Conservation (phyloP, 164 flowering plant genomes). For the Sextonia rubra region DNA sequence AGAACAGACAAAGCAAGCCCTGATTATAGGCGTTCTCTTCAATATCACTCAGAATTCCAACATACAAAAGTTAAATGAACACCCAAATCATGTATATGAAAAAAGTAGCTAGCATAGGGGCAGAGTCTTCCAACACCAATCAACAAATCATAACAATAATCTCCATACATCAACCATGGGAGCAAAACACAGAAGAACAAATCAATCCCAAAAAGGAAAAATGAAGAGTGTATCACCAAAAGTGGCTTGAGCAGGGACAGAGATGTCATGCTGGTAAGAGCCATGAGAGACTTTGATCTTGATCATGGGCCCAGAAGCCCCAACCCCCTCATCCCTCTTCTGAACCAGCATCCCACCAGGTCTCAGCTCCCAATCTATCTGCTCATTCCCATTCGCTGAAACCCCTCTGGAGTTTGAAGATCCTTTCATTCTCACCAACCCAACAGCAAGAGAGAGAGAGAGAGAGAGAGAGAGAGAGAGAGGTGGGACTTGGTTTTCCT, state of each 20-base stretch:
- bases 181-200: background rate
- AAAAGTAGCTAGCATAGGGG: too few relatives aligned
- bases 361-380: conserved; percentile 40
- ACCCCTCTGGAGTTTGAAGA: conserved; percentile 3
- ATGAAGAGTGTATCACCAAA: conserved; percentile 38
- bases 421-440: conserved; percentile 8
- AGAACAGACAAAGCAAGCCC: background rate
- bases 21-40: background rate
- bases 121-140: background rate
- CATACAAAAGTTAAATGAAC: too few relatives aligned
- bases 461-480: conserved; percentile 1
- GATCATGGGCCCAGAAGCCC: conserved; percentile 34
- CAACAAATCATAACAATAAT: background rate
- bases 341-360: conserved; percentile 59
- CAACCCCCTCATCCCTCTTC: conserved; percentile 30
- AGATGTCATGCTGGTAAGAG: conserved; percentile 35
- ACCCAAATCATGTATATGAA: background rate
- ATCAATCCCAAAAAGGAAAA: background rate
- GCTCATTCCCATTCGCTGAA: conserved; percentile 20
- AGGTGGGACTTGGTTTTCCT: background rate
- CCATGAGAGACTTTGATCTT: conserved; percentile 54
- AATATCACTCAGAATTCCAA: too few relatives aligned
- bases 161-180: background rate
- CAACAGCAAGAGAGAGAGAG: background rate
- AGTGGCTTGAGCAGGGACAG: conserved; percentile 50